Evolutionary conservation across 2,329 filamentous ascomycete genomes (phyloP).

Genomic region (Grosmannia huntii): DNA sequence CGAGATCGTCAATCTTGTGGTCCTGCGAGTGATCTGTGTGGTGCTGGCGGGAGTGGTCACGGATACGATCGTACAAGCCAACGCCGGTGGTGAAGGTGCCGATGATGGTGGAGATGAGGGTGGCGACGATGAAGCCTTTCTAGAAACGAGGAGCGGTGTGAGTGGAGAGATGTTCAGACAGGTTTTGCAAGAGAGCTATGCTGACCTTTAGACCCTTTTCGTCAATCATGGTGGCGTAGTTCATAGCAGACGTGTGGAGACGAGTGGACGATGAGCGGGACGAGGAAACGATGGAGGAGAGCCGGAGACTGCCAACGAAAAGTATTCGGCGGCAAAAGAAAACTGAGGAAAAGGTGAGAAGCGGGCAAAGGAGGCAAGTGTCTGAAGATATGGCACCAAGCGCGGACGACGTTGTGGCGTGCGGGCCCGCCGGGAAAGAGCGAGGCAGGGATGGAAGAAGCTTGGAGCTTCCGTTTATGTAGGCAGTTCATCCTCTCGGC

Average conservation of each 20-base stretch:
- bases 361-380: neutral
- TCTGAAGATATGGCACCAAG: neutral
- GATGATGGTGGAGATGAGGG: conserved; percentile 24
- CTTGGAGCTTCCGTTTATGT: neutral
- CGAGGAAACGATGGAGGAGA: neutral
- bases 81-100: conserved; percentile 24
- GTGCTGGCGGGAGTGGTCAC: conserved; percentile 19
- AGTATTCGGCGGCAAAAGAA: neutral
- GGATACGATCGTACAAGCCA: conserved; percentile 23
- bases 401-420: neutral
- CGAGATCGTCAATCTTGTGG: conserved; percentile 19
- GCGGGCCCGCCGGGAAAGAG: neutral
- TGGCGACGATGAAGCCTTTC: conserved; percentile 27
- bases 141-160: conserved; percentile 6
- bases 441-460: neutral
- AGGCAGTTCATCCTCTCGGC: neutral
- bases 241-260: conserved; percentile 10
- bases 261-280: neutral
- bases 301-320: no score
- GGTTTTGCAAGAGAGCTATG: neutral
- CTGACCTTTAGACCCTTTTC: conserved; percentile 22
- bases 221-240: conserved; percentile 22
- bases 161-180: neutral
- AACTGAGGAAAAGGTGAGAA: neutral
- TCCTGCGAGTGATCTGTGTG: conserved; percentile 21